Evolutionary conservation across 2,329 filamentous ascomycete genomes (phyloP).

Genomic region (Thielaviopsis punctulata): DNA sequence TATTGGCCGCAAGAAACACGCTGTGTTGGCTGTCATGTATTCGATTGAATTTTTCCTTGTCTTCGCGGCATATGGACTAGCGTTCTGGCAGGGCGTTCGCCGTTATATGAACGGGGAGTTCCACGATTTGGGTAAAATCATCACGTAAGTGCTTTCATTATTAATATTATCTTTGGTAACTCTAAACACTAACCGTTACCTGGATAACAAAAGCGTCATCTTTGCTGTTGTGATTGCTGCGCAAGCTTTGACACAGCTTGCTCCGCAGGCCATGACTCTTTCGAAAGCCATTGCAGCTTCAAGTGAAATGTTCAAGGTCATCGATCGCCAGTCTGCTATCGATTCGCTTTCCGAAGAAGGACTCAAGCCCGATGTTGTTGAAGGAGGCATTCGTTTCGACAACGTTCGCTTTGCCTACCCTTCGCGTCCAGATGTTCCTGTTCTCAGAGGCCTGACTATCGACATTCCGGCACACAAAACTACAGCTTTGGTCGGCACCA

Average conservation of each 20-base stretch:
- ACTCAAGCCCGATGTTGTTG: slow-evolving; percentile 14
- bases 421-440: slow-evolving; percentile 31
- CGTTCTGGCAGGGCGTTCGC: slow-evolving; percentile 34
- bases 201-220: slow-evolving; percentile 21
- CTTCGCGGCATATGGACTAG: slow-evolving; percentile 29
- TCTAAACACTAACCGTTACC: no score
- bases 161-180: neutral
- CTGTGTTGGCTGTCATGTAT: slow-evolving; percentile 26
- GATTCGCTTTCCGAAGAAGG: slow-evolving; percentile 26
- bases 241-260: slow-evolving; percentile 28
- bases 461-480: slow-evolving; percentile 28
- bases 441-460: slow-evolving; percentile 26
- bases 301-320: slow-evolving; percentile 28
- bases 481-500: slow-evolving; percentile 39
- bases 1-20: slow-evolving; percentile 27
- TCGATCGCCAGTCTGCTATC: slow-evolving; percentile 27
- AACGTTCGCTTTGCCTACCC: slow-evolving; percentile 39
- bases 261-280: slow-evolving; percentile 28
- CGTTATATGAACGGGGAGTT: slow-evolving; percentile 30
- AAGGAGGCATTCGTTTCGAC: slow-evolving; percentile 29
- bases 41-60: slow-evolving; percentile 30
- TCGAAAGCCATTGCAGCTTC: slow-evolving; percentile 30
- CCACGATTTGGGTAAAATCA: slow-evolving; percentile 25
- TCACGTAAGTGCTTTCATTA: slow-evolving; percentile 23
- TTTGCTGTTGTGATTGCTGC: slow-evolving; percentile 30